Conservation (phyloP, 1,284 basidiomycete genomes). For the Trametes versicolor region DNA sequence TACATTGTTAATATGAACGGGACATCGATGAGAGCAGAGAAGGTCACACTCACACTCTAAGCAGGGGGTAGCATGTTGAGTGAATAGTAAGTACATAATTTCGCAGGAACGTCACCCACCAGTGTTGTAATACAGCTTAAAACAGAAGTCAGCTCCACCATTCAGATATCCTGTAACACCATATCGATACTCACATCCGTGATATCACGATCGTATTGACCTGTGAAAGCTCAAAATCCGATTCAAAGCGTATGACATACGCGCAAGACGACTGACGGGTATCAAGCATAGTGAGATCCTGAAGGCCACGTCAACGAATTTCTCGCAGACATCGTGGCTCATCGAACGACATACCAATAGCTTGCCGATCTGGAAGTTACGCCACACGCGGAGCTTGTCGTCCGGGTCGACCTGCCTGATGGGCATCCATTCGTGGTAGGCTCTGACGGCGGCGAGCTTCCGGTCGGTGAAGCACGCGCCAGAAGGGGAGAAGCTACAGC, state of each 20-base stretch:
- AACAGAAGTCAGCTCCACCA: not conserved
- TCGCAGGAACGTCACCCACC: constrained; percentile 37
- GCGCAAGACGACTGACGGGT: constrained; percentile 51
- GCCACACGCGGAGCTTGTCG: constrained; percentile 73
- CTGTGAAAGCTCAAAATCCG: constrained; percentile 37
- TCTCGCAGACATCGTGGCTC: not conserved
- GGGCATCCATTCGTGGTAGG: constrained; percentile 79
- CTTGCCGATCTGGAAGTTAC: constrained; percentile 72
- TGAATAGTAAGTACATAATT: no score
- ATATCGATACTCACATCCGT: constrained; percentile 55
- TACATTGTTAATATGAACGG: constrained; percentile 21
- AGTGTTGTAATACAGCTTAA: constrained; percentile 65
- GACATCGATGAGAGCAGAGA: not conserved
- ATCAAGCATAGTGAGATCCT: constrained; percentile 70
- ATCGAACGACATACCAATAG: constrained; percentile 48
- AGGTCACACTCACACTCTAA: not conserved
- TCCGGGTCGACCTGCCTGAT: constrained; percentile 69
- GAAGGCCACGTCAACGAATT: not conserved
- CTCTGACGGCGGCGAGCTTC: constrained; percentile 68
- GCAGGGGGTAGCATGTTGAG: not conserved
- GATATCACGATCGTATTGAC: constrained; percentile 72
- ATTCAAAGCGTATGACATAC: not conserved
- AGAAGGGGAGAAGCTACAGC: constrained; percentile 63
- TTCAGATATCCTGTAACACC: no score
- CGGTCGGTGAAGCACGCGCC: constrained; percentile 71